These are phyloP conservation scores for Dichotomocladium elegans DNA, from an alignment of 371 early-diverging fungal species.

Conservation along the genomic window DNA sequence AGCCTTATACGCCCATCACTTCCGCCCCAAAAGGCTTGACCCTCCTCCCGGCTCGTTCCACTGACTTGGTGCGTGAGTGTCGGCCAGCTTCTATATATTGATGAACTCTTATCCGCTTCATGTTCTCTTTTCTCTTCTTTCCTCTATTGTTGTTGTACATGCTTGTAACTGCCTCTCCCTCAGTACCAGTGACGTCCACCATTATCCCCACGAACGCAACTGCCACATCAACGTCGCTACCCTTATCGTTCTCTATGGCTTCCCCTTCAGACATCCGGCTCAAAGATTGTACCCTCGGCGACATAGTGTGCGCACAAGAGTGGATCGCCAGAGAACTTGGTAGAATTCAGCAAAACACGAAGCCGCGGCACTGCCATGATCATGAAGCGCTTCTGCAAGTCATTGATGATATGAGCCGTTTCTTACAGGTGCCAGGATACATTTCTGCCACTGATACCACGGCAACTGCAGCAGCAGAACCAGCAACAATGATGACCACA, in stretches of 20 bases:
- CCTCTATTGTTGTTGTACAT: too few species aligned
- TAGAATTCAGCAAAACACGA: constrained; percentile 20
- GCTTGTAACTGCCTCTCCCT: too few species aligned
- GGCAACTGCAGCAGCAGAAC: neutral
- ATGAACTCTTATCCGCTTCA: too few species aligned
- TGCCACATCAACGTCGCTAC: neutral
- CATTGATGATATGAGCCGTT: constrained; percentile 23
- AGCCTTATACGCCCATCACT: too few species aligned
- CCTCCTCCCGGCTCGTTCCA: too few species aligned
- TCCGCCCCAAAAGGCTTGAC: too few species aligned
- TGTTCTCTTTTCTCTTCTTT: too few species aligned
- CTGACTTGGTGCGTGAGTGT: too few species aligned
- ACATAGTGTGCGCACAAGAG: constrained; percentile 20
- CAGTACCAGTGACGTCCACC: too few species aligned
- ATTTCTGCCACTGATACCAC: neutral
- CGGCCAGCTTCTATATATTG: too few species aligned
- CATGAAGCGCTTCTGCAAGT: constrained; percentile 25
- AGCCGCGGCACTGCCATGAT: constrained; percentile 29
- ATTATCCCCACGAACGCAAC: too few species aligned
- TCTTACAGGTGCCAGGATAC: constrained; percentile 5
- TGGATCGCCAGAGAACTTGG: constrained; percentile 32
- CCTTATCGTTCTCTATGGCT: constrained; percentile 1
- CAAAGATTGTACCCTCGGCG: constrained; percentile 6
- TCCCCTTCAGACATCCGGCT: neutral
- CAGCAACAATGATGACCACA: neutral